phyloP scores from a whole-genome alignment of 257 asterid genomes.

The Striga asiatica region DNA sequence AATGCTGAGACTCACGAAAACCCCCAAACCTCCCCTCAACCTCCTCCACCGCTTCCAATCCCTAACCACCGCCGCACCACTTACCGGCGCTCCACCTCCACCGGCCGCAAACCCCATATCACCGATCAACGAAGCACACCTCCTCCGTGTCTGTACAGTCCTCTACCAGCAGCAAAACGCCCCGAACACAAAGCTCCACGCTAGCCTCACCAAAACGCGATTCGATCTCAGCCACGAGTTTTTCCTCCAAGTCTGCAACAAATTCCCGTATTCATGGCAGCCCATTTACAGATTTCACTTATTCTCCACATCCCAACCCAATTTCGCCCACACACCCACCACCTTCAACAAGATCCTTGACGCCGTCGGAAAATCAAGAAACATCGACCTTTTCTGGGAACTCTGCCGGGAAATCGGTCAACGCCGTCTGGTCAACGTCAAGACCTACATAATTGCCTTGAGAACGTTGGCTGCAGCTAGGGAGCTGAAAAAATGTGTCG shows the following conservation, averaged over 20 bases:
- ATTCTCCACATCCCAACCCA: slow-evolving; percentile 36
- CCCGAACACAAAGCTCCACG: slow-evolving; percentile 42
- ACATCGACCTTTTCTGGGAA: slow-evolving; percentile 74
- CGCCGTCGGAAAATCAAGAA: slow-evolving; percentile 69
- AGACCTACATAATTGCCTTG: slow-evolving; percentile 52
- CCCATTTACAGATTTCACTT: slow-evolving; percentile 71
- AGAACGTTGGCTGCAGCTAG: slow-evolving; percentile 59
- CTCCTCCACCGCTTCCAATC: slow-evolving; percentile 26
- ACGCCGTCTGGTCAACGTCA: slow-evolving; percentile 43
- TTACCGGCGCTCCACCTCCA: slow-evolving; percentile 12
- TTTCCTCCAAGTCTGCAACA: slow-evolving; percentile 81
- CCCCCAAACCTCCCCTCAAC: slow-evolving; percentile 14
- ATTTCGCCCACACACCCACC: slow-evolving; percentile 55
- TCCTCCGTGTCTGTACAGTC: slow-evolving; percentile 65
- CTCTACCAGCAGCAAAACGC: slow-evolving; percentile 88
- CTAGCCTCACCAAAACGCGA: slow-evolving; percentile 34
- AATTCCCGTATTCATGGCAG: slow-evolving; percentile 72
- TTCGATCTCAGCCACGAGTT: slow-evolving; percentile 69
- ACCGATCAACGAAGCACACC: slow-evolving; percentile 53
- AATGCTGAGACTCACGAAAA: slow-evolving; percentile 23
- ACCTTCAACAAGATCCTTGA: slow-evolving; percentile 74
- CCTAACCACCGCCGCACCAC: slow-evolving; percentile 16
- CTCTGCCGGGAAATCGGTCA: slow-evolving; percentile 51
- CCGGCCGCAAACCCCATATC: slow-evolving; percentile 11
- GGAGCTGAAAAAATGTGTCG: slow-evolving; percentile 77